A percentile compares a stretch with the other conserved stretches of the same genome.
These are phyloP conservation scores for Pythium brachiatum DNA, from an alignment of 352 stramenopile species.

Conservation along the genomic window DNA sequence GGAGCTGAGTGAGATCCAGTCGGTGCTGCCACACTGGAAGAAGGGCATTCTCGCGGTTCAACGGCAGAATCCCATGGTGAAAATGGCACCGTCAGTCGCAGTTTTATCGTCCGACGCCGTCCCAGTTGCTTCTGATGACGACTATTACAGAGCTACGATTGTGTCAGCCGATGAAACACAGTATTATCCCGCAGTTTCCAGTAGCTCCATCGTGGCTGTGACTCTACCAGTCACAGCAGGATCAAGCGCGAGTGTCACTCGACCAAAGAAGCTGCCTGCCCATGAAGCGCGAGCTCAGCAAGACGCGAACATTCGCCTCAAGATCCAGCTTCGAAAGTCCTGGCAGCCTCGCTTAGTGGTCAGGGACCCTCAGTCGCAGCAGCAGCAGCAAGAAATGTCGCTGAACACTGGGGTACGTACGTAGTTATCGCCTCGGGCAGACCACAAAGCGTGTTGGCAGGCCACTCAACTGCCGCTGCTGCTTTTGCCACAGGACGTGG, in stretches of 20 bases:
- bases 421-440: not conserved
- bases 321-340: slow-evolving; percentile 56
- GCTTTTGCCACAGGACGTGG: slow-evolving; percentile 5
- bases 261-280: slow-evolving; percentile 22
- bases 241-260: not conserved
- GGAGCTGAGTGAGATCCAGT: slow-evolving; percentile 44
- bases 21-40: slow-evolving; percentile 42
- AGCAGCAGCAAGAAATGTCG: not conserved
- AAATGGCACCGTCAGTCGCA: slow-evolving; percentile 1
- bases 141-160: not conserved
- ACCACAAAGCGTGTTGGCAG: not conserved
- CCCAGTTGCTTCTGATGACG: not conserved
- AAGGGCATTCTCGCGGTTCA: slow-evolving; percentile 24
- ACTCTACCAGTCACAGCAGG: not conserved
- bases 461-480: slow-evolving; percentile 1
- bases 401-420: slow-evolving; percentile 6
- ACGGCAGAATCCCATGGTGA: slow-evolving; percentile 20
- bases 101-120: not conserved
- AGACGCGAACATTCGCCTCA: slow-evolving; percentile 46
- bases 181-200: not conserved
- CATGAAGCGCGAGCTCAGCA: slow-evolving; percentile 34
- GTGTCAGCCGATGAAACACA: not conserved
- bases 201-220: not conserved
- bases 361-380: not conserved
- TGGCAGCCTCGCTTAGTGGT: slow-evolving; percentile 39